Conservation (phyloP, 495 filamentous ascomycete species). For the Penicillium chermesinum region DNA sequence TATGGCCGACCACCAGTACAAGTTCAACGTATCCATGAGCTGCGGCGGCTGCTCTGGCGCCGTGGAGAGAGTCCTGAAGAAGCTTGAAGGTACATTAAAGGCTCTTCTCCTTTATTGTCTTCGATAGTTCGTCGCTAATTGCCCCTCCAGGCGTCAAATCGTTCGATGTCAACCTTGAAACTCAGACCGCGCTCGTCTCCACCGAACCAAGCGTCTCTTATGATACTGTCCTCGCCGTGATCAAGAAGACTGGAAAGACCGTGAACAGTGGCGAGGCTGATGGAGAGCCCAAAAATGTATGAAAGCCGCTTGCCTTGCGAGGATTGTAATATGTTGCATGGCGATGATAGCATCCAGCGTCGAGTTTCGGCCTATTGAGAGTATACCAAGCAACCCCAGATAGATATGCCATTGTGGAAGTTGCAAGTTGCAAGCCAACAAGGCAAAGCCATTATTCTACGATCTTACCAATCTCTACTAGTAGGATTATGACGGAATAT, state of each 20-base stretch:
- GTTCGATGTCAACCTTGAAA: conserved; percentile 81
- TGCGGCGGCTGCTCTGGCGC: conserved; percentile 67
- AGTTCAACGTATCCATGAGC: conserved; percentile 65
- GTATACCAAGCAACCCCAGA: no score
- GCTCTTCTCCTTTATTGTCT: background rate
- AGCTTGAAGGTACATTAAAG: conserved; percentile 70
- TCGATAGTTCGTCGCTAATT: background rate
- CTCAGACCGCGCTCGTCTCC: conserved; percentile 68
- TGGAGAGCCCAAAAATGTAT: conserved; percentile 36
- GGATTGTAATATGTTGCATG: background rate
- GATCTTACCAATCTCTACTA: no score
- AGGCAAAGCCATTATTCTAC: no score
- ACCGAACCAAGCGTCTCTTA: conserved; percentile 62
- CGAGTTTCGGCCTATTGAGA: background rate
- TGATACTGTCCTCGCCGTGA: conserved; percentile 76
- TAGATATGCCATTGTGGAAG: no score
- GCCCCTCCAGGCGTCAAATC: conserved; percentile 67
- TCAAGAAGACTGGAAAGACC: conserved; percentile 93
- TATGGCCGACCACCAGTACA: conserved; percentile 63
- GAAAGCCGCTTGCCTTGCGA: background rate
- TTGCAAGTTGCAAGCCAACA: no score
- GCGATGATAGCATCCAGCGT: background rate
- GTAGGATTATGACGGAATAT: no score
- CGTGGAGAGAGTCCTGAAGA: conserved; percentile 90
- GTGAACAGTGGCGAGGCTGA: conserved; percentile 69